Evolutionary conservation across 2,329 filamentous ascomycete genomes (phyloP).

Genomic region (Pyrenochaeta sp.): DNA sequence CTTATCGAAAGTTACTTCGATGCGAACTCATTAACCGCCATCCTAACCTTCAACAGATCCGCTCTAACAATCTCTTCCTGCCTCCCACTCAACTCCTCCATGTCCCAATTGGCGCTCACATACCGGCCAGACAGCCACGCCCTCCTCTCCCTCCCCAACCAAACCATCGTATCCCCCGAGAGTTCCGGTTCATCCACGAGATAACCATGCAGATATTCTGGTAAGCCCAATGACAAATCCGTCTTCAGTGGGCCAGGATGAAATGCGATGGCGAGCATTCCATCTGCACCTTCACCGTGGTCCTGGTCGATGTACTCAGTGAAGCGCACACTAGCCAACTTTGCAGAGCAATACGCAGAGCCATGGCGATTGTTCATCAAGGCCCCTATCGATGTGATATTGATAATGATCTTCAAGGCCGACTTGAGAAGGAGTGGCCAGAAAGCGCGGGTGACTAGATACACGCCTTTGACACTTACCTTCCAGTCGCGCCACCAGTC

Average conservation of each 20-base stretch:
- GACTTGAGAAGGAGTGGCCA: slow-evolving; percentile 53
- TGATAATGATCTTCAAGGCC: slow-evolving; percentile 49
- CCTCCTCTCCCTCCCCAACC: slow-evolving; percentile 34
- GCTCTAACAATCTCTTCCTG: slow-evolving; percentile 23
- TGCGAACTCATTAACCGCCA: slow-evolving; percentile 18
- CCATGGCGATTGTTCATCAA: slow-evolving; percentile 7
- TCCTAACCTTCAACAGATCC: slow-evolving; percentile 24
- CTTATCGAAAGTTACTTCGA: not conserved
- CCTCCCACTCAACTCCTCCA: slow-evolving; percentile 35
- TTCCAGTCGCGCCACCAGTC: slow-evolving; percentile 56
- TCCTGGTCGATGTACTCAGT: slow-evolving; percentile 60
- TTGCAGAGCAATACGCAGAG: slow-evolving; percentile 56
- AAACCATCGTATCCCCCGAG: slow-evolving; percentile 35
- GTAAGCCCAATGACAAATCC: slow-evolving; percentile 14
- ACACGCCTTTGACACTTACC: slow-evolving; percentile 60
- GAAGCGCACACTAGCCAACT: slow-evolving; percentile 60
- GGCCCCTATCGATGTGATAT: slow-evolving; percentile 57
- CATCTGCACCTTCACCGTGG: slow-evolving; percentile 24
- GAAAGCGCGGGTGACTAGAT: slow-evolving; percentile 56
- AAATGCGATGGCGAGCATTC: slow-evolving; percentile 27
- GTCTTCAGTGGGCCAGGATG: slow-evolving; percentile 38
- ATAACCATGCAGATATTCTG: slow-evolving; percentile 7
- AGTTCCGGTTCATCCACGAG: slow-evolving; percentile 36
- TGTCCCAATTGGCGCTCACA: slow-evolving; percentile 36
- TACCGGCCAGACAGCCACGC: slow-evolving; percentile 40